Percentiles rank a stretch among this genome's conserved stretches.
These are phyloP conservation scores for Diaporthe ampelina DNA, from an alignment of 2,329 filamentous ascomycete genomes.

Conservation along the genomic window DNA sequence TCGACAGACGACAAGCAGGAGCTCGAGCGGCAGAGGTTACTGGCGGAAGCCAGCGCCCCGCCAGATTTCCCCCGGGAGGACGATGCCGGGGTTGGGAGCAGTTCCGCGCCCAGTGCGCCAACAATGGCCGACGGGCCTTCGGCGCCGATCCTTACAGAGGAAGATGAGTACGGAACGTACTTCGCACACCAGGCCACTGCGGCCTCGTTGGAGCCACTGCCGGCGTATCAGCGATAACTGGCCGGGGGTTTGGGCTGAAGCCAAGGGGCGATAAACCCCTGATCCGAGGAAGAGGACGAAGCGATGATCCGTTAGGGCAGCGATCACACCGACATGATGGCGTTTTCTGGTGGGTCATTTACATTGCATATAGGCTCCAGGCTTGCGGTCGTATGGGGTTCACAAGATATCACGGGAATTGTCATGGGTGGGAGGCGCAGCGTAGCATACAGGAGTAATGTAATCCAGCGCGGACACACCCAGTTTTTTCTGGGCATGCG, in stretches of 20 bases:
- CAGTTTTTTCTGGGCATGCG: constrained; percentile 6
- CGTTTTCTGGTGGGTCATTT: constrained; percentile 27
- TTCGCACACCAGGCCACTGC: constrained; percentile 34
- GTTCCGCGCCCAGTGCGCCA: constrained; percentile 44
- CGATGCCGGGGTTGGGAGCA: constrained; percentile 51
- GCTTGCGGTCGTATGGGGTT: constrained; percentile 23
- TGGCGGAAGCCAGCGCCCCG: constrained; percentile 75
- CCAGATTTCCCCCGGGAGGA: constrained; percentile 69
- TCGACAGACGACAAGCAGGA: constrained; percentile 83
- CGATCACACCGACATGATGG: constrained; percentile 10
- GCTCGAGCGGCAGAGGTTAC: constrained; percentile 75
- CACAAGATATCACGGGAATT: constrained; percentile 30
- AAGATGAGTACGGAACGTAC: constrained; percentile 57
- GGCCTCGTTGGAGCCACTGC: constrained; percentile 32
- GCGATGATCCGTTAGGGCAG: background rate
- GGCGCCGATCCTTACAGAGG: constrained; percentile 70
- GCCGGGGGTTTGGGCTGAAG: background rate
- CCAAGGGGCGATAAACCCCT: background rate
- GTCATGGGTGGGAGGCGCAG: constrained; percentile 6
- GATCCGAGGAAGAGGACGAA: background rate
- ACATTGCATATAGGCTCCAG: constrained; percentile 27
- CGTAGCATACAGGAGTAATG: constrained; percentile 30
- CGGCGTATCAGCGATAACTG: constrained; percentile 40
- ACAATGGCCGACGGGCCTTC: constrained; percentile 56
- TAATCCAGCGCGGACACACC: constrained; percentile 22